Percentiles rank a stretch among this genome's conserved stretches.
Evolutionary conservation across 2,329 filamentous ascomycete species (phyloP).

Genomic region (Exophiala spinifera): DNA sequence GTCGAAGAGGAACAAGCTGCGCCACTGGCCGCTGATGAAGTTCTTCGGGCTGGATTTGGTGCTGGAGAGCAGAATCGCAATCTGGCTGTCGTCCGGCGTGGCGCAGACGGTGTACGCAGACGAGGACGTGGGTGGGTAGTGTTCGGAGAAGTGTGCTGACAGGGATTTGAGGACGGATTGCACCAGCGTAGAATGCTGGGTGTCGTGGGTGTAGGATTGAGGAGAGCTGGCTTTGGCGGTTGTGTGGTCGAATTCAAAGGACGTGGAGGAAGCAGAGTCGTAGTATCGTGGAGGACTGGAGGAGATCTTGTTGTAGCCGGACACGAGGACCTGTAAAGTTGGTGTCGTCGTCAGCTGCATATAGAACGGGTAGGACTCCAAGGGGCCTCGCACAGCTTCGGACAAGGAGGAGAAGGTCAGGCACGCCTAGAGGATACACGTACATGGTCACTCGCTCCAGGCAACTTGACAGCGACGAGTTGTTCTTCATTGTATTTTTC

Average conservation of each 20-base stretch:
- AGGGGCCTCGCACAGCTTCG: no score
- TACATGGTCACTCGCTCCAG: slow-evolving; percentile 77
- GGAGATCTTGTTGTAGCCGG: slow-evolving; percentile 72
- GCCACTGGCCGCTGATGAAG: slow-evolving; percentile 99
- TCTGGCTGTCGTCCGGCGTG: slow-evolving; percentile 56
- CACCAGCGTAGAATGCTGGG: slow-evolving; percentile 71
- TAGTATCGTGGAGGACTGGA: slow-evolving; percentile 70
- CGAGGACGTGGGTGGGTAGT: slow-evolving; percentile 77
- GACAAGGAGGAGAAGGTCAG: no score
- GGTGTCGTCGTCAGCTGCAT: not conserved
- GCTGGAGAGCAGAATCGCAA: slow-evolving; percentile 81
- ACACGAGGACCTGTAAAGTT: slow-evolving; percentile 65
- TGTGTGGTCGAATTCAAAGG: slow-evolving; percentile 82
- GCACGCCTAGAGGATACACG: slow-evolving; percentile 16
- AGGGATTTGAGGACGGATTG: slow-evolving; percentile 75
- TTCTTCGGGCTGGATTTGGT: slow-evolving; percentile 98
- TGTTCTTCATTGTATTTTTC: slow-evolving; percentile 96
- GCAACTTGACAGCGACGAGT: slow-evolving; percentile 82
- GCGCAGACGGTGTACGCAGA: slow-evolving; percentile 70
- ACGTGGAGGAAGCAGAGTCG: slow-evolving; percentile 82
- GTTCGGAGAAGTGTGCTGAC: slow-evolving; percentile 73
- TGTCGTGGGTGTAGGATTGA: slow-evolving; percentile 76
- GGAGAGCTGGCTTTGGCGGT: slow-evolving; percentile 81
- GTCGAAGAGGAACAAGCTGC: slow-evolving; percentile 77
- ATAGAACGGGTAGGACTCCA: no score